A percentile compares a stretch with the other conserved stretches of the same genome.
phyloP scores from a whole-genome alignment of 306 rosid species.

The Styphnolobium japonicum region DNA sequence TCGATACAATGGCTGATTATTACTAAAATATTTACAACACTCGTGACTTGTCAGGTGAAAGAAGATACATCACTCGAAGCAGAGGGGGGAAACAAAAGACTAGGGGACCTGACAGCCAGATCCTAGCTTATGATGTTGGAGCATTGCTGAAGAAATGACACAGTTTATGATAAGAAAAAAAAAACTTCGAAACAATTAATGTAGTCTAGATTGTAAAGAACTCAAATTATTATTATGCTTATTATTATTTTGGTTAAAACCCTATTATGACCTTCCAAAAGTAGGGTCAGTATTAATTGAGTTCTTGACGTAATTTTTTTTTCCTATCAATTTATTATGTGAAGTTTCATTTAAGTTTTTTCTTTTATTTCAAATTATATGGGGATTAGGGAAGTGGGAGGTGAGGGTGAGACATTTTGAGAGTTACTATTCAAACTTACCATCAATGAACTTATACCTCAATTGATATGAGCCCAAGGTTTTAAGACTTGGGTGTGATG shows the following conservation, averaged over 20 bases:
- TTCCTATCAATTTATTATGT: too few species aligned
- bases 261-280: background rate
- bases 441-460: too few species aligned
- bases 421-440: too few species aligned
- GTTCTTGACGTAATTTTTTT: too few species aligned
- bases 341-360: too few species aligned
- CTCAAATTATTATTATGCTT: background rate
- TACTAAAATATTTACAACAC: background rate
- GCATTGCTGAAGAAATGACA: background rate
- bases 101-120: background rate
- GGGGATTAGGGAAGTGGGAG: too few species aligned
- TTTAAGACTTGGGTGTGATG: too few species aligned
- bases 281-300: background rate
- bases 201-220: background rate
- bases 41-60: background rate
- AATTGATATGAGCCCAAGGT: too few species aligned
- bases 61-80: background rate
- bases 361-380: too few species aligned
- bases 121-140: background rate
- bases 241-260: background rate
- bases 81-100: constrained; percentile 10
- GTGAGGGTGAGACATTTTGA: background rate
- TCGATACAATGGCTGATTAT: background rate
- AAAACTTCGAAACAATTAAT: background rate
- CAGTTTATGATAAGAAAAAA: background rate